These are phyloP conservation scores for Phytophthora boehmeriae DNA, from an alignment of 352 stramenopile genomes.

Conservation along the genomic window DNA sequence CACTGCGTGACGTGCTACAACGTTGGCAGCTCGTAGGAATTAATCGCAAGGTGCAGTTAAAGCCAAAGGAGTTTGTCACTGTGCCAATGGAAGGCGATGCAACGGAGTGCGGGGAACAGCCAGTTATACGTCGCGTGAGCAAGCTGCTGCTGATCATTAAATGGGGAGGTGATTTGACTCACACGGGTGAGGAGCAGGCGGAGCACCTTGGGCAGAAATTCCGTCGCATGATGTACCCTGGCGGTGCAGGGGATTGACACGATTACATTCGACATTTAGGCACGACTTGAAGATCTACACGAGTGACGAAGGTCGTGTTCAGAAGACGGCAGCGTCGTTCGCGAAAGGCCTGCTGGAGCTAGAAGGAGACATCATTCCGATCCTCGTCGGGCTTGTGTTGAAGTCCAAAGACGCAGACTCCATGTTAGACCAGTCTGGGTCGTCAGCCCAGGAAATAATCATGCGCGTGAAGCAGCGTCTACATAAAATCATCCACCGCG, in stretches of 20 bases:
- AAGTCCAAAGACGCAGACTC: conserved; percentile 92
- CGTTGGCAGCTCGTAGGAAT: conserved; percentile 96
- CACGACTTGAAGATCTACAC: conserved; percentile 99
- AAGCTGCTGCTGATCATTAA: conserved; percentile 99
- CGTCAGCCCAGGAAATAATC: conserved; percentile 93
- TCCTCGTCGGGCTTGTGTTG: conserved; percentile 95
- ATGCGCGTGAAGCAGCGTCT: conserved; percentile 90
- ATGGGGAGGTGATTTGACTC: conserved; percentile 99
- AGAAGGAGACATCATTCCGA: conserved; percentile 99
- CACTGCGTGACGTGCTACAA: conserved; percentile 95
- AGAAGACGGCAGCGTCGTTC: conserved; percentile 99
- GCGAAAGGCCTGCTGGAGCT: conserved; percentile 98
- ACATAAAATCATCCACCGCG: conserved; percentile 87
- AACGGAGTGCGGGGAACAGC: conserved; percentile 38
- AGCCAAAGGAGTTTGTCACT: conserved; percentile 69
- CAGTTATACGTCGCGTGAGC: conserved; percentile 40
- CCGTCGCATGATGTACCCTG: conserved; percentile 90
- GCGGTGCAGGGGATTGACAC: conserved; percentile 96
- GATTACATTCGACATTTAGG: conserved; percentile 98
- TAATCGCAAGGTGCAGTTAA: conserved; percentile 98
- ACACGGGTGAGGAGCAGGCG: conserved; percentile 96
- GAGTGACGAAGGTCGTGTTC: conserved; percentile 98
- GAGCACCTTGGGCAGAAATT: conserved; percentile 94
- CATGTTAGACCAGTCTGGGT: conserved; percentile 99
- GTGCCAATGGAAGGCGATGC: conserved; percentile 25